phyloP scores from a whole-genome alignment of 78 protist species.

The Chrysochromulina parva region DNA sequence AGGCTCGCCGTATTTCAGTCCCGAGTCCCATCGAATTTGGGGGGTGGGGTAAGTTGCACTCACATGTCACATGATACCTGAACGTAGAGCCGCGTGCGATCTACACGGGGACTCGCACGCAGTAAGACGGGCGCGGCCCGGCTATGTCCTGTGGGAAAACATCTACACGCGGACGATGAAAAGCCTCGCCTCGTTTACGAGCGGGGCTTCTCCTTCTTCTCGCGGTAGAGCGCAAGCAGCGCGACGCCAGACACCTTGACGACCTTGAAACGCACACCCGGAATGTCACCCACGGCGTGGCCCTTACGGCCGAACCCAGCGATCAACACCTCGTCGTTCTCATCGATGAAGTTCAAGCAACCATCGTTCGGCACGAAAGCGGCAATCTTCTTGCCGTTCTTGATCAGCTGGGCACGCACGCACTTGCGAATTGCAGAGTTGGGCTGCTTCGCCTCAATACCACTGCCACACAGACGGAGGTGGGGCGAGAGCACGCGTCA shows the following conservation, averaged over 20 bases:
- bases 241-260: constrained; percentile 95
- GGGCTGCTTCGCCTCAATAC: constrained; percentile 99
- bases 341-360: constrained; percentile 98
- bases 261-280: constrained; percentile 99
- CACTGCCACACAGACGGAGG: constrained; percentile 65
- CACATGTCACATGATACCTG: too few relatives aligned
- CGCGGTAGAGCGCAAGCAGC: constrained; percentile 83
- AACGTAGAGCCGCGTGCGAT: too few relatives aligned
- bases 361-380: constrained; percentile 99
- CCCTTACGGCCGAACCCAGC: constrained; percentile 99
- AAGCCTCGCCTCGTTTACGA: constrained; percentile 51
- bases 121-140: too few relatives aligned
- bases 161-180: too few relatives aligned
- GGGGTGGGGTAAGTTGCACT: too few relatives aligned
- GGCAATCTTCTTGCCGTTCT: constrained; percentile 99
- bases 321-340: constrained; percentile 99
- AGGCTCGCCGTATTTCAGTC: too few relatives aligned
- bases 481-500: not conserved
- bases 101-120: too few relatives aligned
- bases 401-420: constrained; percentile 99
- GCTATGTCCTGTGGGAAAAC: too few relatives aligned
- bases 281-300: constrained; percentile 99
- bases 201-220: constrained; percentile 92
- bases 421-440: constrained; percentile 99
- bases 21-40: too few relatives aligned